Evolutionary conservation across 2,329 filamentous ascomycete genomes (phyloP), one percentile per base, ranked within the genome.

Genomic region (Aspergillus sp.): DNA sequence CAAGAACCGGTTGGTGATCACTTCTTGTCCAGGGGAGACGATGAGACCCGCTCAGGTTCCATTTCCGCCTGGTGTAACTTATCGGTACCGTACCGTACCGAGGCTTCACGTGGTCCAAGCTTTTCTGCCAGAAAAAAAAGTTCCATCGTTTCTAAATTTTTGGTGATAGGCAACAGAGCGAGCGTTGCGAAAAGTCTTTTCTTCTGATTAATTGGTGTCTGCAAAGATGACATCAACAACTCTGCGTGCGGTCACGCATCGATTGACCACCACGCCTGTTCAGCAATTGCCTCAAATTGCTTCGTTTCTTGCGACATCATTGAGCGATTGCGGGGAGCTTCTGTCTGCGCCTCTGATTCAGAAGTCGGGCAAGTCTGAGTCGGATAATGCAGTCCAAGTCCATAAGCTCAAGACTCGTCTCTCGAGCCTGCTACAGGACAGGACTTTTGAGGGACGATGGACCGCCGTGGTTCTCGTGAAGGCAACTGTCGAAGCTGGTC

Each of bases 331-430:
- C 66, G 71, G 66, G 51, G 66, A 74, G 37, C 61, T 86, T 27
- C 73, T 95, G 31, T 86, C 87, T 4, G 70, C 77, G 5, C 68
- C 82, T 6, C 77, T 79, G 47, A 63, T 59, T 29, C 79, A 82
- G 42, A 73, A 78, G 46, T 77, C 79, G 43, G 69, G 72, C 49
- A 85, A 83, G 54, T 74, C 80, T 44, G 79, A 76, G 6, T 78
- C 84, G 0, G 88, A 91, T 47, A 74, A 75, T 35, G 70, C 82
- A 0, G 72, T 85, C n/a, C 77, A 89, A 13, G 77, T 93, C 1
- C 88, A 95, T 66, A 91, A 87, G 62, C 75, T 94, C 57, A 88
- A 86, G 61, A 88, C 86, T 5, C 82, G 88, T 42, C 74, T 95
- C 46, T 84, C 82, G 1, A 83, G 86, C 9, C 74, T 96, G 10